Conservation (phyloP, 192 early-diverging fungal species). For the Gonapodya prolifera region DNA sequence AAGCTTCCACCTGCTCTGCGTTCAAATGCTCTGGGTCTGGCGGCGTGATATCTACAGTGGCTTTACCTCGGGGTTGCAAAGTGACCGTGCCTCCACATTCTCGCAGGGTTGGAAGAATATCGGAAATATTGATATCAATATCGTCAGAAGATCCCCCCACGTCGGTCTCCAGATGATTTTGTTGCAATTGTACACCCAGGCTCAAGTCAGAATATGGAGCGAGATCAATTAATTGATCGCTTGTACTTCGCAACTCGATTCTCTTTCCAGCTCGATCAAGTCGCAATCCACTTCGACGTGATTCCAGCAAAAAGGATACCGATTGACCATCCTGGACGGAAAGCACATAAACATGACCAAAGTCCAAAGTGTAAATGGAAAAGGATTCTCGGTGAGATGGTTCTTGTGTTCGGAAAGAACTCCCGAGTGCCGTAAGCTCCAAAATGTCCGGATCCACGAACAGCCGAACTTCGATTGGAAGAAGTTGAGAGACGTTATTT, state of each 20-base stretch:
- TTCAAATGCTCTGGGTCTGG: background rate
- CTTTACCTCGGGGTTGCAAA: background rate
- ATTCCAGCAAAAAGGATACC: too few relatives aligned
- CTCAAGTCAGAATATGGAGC: background rate
- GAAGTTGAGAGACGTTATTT: constrained; percentile 50
- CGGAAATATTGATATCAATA: background rate
- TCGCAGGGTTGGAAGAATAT: background rate
- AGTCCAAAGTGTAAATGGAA: background rate
- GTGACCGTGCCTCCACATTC: background rate
- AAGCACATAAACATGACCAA: background rate
- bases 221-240: background rate
- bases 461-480: constrained; percentile 48
- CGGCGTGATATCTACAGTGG: background rate
- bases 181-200: background rate
- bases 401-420: background rate
- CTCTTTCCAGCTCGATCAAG: background rate
- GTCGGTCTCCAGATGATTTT: background rate
- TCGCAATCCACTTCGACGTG: too few relatives aligned
- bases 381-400: background rate
- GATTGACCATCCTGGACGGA: too few relatives aligned
- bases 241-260: background rate
- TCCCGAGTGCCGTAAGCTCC: background rate
- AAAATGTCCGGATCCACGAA: constrained; percentile 44
- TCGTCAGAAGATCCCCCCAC: background rate
- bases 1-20: constrained; percentile 14